Conservation (phyloP, 768 basidiomycete species). For the Nidularia pulvinata region DNA sequence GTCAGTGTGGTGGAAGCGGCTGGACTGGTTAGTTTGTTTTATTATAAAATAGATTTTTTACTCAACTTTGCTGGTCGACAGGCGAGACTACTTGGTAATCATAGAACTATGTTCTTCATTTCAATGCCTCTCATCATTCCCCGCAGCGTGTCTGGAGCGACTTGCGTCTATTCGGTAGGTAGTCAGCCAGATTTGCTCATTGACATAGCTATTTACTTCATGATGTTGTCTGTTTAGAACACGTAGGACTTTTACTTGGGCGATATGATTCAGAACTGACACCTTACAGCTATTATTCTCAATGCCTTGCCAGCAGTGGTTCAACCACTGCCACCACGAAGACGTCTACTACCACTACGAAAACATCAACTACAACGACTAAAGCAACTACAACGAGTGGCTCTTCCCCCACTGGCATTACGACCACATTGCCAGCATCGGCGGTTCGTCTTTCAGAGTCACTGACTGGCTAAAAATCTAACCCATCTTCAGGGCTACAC, state of each 20-base stretch:
- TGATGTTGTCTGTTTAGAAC: too few relatives aligned
- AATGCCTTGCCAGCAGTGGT: slow-evolving; percentile 8
- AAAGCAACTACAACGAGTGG: slow-evolving; percentile 2
- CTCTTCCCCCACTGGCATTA: slow-evolving; percentile 13
- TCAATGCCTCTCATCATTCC: neutral
- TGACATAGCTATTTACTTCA: too few relatives aligned
- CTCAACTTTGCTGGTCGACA: neutral
- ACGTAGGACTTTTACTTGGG: too few relatives aligned
- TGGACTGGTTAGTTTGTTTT: slow-evolving; percentile 14
- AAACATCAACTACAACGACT: slow-evolving; percentile 3
- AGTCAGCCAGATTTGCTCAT: neutral
- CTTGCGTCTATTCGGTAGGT: slow-evolving; percentile 11
- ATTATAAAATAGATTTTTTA: too few relatives aligned
- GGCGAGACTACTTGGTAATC: slow-evolving; percentile 13
- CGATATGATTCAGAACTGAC: too few relatives aligned
- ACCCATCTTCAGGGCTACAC: slow-evolving; percentile 14
- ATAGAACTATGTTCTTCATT: neutral
- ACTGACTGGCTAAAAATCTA: neutral
- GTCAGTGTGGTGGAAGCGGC: slow-evolving; percentile 15
- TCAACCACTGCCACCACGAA: neutral
- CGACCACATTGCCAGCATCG: slow-evolving; percentile 19
- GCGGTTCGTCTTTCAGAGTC: slow-evolving; percentile 11
- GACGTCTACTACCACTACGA: neutral
- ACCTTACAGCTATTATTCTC: slow-evolving; percentile 9
- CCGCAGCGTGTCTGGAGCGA: slow-evolving; percentile 9